Base-by-base conservation (phyloP, 208 protist genomes). In the Leishmania major region DNA sequence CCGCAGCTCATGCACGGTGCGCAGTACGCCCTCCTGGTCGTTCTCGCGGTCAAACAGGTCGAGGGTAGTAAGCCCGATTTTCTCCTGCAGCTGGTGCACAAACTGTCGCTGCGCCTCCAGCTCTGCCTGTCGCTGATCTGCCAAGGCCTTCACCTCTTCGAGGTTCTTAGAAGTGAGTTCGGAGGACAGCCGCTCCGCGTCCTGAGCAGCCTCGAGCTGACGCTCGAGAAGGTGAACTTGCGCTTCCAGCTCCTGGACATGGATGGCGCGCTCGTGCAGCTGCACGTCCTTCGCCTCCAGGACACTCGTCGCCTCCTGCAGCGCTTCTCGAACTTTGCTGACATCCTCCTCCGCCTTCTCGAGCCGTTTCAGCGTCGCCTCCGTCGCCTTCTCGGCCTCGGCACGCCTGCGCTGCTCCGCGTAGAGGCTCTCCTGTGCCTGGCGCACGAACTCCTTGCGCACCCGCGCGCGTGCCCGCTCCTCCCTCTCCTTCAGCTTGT, bases 401-500 rank as follows among this genome's bases (percentile, higher is more conserved):
- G 67, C 60, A 8, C 81, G 31, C 57, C 75, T 83, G 37, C 57
- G 75, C 25, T 88, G 84, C 77, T 88, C 84, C 3, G 79, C 80
- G 57, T 82, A 77, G 53, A 88, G 57, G 47, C 28, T 77, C 47
- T 88, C 76, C 51, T 88, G 84, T 3, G 80, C 75, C 77, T 88
- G 84, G 4, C 83, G 79, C 35, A 85, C 78, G 57, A 84, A 88
- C 77, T 84, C 84, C 47, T 77, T 79, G 62, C 84, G 84, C 66
- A 85, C 84, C 22, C 73, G 77, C n/a, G 79, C 79, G 5, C 84
- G 80, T 62, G 84, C 84, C 10, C 84, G 80, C 60, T 88, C 84
- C 78, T 88, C 81, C 17, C 84, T 77, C 35, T 84, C 80, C 71
- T 81, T 79, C 77, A 88, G 79, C 57, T 82, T 81, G 45, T 88